These are phyloP conservation scores for Sinapis alba DNA, from an alignment of 441 rosid species.

Conservation along the genomic window DNA sequence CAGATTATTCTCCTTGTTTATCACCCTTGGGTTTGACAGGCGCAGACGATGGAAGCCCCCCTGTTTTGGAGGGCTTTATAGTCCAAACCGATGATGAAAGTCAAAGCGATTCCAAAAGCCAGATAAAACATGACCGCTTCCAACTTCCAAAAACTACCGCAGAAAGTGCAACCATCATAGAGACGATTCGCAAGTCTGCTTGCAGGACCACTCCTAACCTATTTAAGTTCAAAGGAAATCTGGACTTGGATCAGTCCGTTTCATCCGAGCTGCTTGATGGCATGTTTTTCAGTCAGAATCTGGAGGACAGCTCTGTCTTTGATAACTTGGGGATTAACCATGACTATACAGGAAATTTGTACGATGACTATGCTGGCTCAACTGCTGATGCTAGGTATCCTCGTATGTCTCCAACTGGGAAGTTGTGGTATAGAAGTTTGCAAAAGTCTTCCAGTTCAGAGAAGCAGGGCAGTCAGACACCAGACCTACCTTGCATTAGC, in stretches of 20 bases:
- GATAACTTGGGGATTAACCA: slow-evolving; percentile 43
- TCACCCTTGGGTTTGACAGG: slow-evolving; percentile 38
- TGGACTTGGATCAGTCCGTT: slow-evolving; percentile 56
- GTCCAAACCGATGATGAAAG: slow-evolving; percentile 52
- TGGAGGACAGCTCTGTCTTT: slow-evolving; percentile 43
- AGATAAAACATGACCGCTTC: slow-evolving; percentile 46
- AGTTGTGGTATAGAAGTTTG: slow-evolving; percentile 72
- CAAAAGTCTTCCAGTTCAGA: slow-evolving; percentile 73
- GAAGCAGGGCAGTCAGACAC: slow-evolving; percentile 63
- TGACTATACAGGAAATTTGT: slow-evolving; percentile 45
- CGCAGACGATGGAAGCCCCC: slow-evolving; percentile 48
- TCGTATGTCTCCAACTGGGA: slow-evolving; percentile 64
- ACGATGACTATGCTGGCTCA: slow-evolving; percentile 51
- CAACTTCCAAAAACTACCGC: slow-evolving; percentile 56
- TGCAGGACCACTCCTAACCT: slow-evolving; percentile 70
- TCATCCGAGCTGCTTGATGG: slow-evolving; percentile 71
- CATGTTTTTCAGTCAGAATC: slow-evolving; percentile 44
- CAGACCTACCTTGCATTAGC: slow-evolving; percentile 83
- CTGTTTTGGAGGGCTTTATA: slow-evolving; percentile 69
- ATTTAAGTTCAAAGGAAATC: slow-evolving; percentile 41
- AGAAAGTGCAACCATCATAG: slow-evolving; percentile 58
- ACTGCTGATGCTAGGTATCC: slow-evolving; percentile 53
- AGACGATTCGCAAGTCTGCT: slow-evolving; percentile 74
- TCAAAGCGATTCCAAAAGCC: slow-evolving; percentile 39
- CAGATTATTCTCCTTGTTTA: slow-evolving; percentile 41